phyloP scores from a whole-genome alignment of 2,329 filamentous ascomycete genomes.

The Ilyonectria robusta region DNA sequence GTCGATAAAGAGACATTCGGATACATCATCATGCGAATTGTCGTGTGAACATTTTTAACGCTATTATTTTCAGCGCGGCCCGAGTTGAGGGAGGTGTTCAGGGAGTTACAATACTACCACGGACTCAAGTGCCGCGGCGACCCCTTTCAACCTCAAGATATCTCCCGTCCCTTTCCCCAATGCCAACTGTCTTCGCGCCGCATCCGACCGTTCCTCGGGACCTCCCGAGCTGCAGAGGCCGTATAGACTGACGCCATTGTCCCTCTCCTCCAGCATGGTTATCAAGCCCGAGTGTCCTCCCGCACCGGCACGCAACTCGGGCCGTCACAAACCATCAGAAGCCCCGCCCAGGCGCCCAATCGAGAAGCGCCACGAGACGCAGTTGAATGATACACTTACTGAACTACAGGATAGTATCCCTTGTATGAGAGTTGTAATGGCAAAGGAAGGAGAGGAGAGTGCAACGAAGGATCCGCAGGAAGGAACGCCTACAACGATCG shows the following conservation, averaged over 20 bases:
- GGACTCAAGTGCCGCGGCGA: slow-evolving; percentile 2
- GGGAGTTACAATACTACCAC: neutral
- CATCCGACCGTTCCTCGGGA: slow-evolving; percentile 10
- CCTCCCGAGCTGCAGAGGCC: slow-evolving; percentile 8
- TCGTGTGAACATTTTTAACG: neutral
- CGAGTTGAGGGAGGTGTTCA: neutral
- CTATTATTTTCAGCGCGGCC: neutral
- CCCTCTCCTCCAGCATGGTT: neutral
- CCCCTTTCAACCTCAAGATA: slow-evolving; percentile 8
- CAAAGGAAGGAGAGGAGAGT: neutral
- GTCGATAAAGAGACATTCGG: slow-evolving; percentile 1
- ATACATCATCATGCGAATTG: neutral
- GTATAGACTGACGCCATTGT: slow-evolving; percentile 5
- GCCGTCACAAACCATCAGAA: neutral
- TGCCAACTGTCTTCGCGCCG: slow-evolving; percentile 9
- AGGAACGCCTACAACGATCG: no score
- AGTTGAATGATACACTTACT: neutral
- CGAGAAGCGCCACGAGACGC: neutral
- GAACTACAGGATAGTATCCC: slow-evolving; percentile 2
- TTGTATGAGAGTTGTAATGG: neutral
- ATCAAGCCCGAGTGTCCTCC: no score
- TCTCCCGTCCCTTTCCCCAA: slow-evolving; percentile 5
- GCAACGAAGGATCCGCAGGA: neutral
- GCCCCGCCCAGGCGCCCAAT: neutral
- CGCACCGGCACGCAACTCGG: no score